Evolutionary conservation across 306 rosid species (phyloP).

Genomic region (Castanospermum australe): DNA sequence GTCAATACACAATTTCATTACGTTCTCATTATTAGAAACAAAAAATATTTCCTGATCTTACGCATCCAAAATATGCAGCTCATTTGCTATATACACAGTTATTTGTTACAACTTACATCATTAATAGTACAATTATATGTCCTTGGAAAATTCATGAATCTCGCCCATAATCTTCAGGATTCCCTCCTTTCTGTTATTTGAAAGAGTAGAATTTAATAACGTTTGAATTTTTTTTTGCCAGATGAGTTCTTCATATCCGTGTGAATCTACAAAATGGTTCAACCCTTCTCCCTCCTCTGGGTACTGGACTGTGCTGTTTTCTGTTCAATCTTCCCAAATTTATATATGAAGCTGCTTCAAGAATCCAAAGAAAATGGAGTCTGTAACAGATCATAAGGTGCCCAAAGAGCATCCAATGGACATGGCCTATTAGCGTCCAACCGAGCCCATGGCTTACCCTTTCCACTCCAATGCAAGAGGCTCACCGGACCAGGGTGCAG

Average conservation of each 20-base stretch:
- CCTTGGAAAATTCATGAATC: conserved; percentile 19
- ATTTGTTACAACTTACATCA: conserved; percentile 22
- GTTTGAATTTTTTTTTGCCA: background rate
- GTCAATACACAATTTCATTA: background rate
- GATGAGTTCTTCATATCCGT: background rate
- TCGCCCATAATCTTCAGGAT: conserved; percentile 12
- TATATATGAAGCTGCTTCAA: conserved; percentile 20
- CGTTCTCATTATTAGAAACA: background rate
- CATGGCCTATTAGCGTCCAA: conserved; percentile 85
- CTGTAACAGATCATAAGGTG: conserved; percentile 79
- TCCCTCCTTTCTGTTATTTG: background rate
- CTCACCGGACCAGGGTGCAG: conserved; percentile 91
- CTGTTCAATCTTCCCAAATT: background rate
- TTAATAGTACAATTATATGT: background rate
- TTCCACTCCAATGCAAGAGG: conserved; percentile 98
- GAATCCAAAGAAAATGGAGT: conserved; percentile 84
- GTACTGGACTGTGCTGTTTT: background rate
- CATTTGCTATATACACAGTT: conserved; percentile 40
- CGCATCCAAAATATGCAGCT: conserved; percentile 25
- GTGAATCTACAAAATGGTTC: background rate
- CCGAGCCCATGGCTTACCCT: conserved; percentile 94
- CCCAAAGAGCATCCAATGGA: conserved; percentile 95
- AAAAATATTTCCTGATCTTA: background rate
- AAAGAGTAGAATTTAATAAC: background rate
- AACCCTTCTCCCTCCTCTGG: background rate